These are phyloP conservation scores for Agaricus subrufescens DNA, from an alignment of 768 basidiomycete species.

Conservation along the genomic window DNA sequence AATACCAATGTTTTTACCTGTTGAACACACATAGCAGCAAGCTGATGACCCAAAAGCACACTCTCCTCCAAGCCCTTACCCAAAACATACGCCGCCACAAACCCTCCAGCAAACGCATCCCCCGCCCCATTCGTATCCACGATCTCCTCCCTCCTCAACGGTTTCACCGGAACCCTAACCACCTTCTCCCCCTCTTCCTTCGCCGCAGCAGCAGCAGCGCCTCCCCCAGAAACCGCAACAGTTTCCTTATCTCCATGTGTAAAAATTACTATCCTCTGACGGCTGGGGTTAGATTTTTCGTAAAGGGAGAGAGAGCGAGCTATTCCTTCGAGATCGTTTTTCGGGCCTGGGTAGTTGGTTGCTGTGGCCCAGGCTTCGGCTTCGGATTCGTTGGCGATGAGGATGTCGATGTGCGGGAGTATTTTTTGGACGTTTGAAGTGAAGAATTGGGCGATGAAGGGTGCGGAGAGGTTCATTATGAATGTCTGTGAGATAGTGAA, in stretches of 20 bases:
- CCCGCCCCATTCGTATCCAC: constrained; percentile 99
- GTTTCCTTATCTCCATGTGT: constrained; percentile 87
- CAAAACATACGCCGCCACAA: constrained; percentile 78
- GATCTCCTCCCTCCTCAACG: constrained; percentile 58
- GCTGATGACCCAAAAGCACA: constrained; percentile 80
- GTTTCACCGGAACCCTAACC: constrained; percentile 54
- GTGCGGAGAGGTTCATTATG: constrained; percentile 90
- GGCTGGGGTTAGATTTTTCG: constrained; percentile 70
- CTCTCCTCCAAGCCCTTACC: constrained; percentile 77
- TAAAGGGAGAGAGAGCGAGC: constrained; percentile 72
- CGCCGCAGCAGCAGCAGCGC: constrained; percentile 9
- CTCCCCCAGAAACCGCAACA: constrained; percentile 60
- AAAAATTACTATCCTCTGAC: constrained; percentile 81
- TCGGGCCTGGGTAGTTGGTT: constrained; percentile 61
- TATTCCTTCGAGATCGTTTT: constrained; percentile 54
- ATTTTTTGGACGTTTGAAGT: constrained; percentile 73
- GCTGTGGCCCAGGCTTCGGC: constrained; percentile 82
- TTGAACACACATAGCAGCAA: constrained; percentile 83
- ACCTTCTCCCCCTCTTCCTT: constrained; percentile 31
- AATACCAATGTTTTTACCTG: constrained; percentile 40
- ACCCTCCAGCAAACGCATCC: constrained; percentile 95
- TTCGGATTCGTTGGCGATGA: constrained; percentile 97
- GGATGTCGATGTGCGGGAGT: constrained; percentile 78
- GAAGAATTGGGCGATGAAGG: constrained; percentile 97
- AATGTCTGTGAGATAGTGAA: constrained; percentile 56